A percentile compares a stretch with the other conserved stretches of the same genome.
phyloP scores from a whole-genome alignment of 805 yeast genomes.

The Cyberlindnera japonica region DNA sequence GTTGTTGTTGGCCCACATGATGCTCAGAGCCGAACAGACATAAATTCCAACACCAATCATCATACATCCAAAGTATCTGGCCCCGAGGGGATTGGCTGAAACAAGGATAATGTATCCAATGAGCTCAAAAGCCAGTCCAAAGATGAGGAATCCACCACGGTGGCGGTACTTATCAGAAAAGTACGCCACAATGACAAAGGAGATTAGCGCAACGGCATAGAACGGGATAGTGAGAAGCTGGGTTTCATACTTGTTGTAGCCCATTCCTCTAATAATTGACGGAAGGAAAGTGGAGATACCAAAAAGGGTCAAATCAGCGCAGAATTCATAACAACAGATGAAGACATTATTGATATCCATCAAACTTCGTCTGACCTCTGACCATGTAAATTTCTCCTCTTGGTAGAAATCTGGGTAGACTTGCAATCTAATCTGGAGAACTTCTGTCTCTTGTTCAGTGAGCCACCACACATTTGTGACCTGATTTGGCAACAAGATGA shows the following conservation, averaged over 20 bases:
- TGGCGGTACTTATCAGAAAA: constrained; percentile 30
- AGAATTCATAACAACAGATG: constrained; percentile 40
- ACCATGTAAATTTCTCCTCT: constrained; percentile 37
- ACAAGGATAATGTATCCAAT: constrained; percentile 34
- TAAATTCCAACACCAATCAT: constrained; percentile 37
- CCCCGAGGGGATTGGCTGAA: constrained; percentile 31
- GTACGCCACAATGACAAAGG: constrained; percentile 31
- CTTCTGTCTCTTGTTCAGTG: constrained; percentile 36
- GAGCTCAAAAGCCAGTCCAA: constrained; percentile 31
- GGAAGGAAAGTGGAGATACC: constrained; percentile 46
- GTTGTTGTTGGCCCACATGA: constrained; percentile 40
- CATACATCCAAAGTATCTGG: constrained; percentile 37
- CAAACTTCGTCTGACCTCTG: constrained; percentile 34
- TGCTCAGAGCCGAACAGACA: constrained; percentile 37
- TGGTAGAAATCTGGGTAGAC: constrained; percentile 34
- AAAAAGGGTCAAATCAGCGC: constrained; percentile 39
- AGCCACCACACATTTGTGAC: constrained; percentile 38
- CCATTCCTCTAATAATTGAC: constrained; percentile 41
- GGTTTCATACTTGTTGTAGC: constrained; percentile 38
- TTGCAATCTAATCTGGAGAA: constrained; percentile 33
- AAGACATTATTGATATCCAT: constrained; percentile 35
- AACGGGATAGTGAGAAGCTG: constrained; percentile 45
- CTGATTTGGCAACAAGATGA: constrained; percentile 37
- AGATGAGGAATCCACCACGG: constrained; percentile 35
- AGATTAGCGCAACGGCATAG: constrained; percentile 34